Evolutionary conservation across 192 early-diverging fungal genomes (phyloP).

Genomic region (Geranomyces variabilis): DNA sequence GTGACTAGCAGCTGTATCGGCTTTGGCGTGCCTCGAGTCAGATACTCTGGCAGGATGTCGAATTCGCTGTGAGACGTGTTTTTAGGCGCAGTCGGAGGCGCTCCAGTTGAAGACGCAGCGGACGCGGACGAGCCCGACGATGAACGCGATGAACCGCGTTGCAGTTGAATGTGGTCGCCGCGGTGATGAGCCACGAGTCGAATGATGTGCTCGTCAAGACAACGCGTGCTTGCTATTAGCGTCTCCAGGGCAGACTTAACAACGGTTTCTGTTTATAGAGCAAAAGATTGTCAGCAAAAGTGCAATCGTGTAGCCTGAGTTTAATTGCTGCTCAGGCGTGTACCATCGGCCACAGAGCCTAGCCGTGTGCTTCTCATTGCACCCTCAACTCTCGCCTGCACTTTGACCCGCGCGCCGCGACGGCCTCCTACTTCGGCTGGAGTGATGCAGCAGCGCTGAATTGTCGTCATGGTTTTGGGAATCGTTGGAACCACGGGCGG

Average conservation of each 20-base stretch:
- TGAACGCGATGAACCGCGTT: not conserved
- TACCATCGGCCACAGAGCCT: constrained; percentile 9
- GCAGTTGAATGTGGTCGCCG: not conserved
- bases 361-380: constrained; percentile 1
- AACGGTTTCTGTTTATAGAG: constrained; percentile 13
- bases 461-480: constrained; percentile 3
- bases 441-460: constrained; percentile 29
- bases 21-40: not conserved
- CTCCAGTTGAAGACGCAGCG: not conserved
- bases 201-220: constrained; percentile 24
- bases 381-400: constrained; percentile 29
- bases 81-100: not conserved
- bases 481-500: not conserved
- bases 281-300: not conserved
- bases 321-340: not conserved
- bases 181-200: constrained; percentile 3
- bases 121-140: not conserved
- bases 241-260: constrained; percentile 13
- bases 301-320: not conserved
- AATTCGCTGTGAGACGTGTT: constrained; percentile 1
- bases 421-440: constrained; percentile 22
- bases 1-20: too few species aligned
- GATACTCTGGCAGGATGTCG: constrained; percentile 4
- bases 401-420: constrained; percentile 5
- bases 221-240: not conserved